Evolutionary conservation across 306 rosid species (phyloP).

Genomic region (Ochetophila trinervis): DNA sequence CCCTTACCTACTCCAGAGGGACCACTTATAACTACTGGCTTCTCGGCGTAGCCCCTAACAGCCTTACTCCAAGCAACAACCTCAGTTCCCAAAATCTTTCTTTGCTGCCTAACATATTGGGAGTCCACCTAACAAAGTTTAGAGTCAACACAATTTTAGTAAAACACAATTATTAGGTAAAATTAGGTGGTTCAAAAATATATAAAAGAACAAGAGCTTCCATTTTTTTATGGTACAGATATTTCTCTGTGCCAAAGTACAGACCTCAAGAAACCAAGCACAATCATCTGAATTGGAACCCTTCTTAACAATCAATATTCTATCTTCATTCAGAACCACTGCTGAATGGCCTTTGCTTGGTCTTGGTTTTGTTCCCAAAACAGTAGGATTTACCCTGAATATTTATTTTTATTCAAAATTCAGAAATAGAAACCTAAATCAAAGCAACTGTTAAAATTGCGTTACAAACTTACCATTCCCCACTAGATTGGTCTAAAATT

Average conservation of each 20-base stretch:
- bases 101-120: conserved; percentile 75
- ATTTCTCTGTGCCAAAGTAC: conserved; percentile 24
- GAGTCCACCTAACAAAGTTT: conserved; percentile 62
- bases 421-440: conserved; percentile 31
- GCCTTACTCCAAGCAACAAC: conserved; percentile 98
- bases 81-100: conserved; percentile 51
- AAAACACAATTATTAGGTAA: neutral
- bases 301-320: conserved; percentile 63
- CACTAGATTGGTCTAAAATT: conserved; percentile 61
- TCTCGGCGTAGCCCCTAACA: conserved; percentile 65
- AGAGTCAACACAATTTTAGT: conserved; percentile 4
- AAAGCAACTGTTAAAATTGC: conserved; percentile 22
- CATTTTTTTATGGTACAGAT: neutral
- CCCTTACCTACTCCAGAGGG: conserved; percentile 99
- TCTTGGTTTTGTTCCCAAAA: conserved; percentile 64
- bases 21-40: conserved; percentile 87
- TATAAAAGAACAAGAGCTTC: neutral
- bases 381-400: conserved; percentile 70
- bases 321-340: conserved; percentile 48
- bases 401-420: conserved; percentile 24
- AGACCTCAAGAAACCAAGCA: conserved; percentile 93
- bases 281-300: conserved; percentile 60
- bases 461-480: conserved; percentile 61
- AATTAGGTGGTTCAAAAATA: neutral
- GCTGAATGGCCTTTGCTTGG: conserved; percentile 79